These are phyloP conservation scores for Saccharomycopsis synnaedendra DNA, from an alignment of 805 yeast species.

Conservation along the genomic window DNA sequence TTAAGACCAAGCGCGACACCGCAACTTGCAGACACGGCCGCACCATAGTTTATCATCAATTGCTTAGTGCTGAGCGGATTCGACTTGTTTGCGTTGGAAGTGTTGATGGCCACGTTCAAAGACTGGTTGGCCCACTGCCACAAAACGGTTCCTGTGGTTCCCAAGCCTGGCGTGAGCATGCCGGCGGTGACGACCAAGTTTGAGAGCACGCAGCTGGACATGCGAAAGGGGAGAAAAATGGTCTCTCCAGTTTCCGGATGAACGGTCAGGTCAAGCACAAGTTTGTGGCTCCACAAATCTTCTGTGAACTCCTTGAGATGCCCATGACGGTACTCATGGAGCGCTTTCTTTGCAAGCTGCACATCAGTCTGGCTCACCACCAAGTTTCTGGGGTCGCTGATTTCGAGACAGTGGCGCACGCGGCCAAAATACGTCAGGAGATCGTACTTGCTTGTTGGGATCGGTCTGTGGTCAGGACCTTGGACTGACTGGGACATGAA, in stretches of 20 bases:
- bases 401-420: slow-evolving; percentile 86
- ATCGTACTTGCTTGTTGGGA: slow-evolving; percentile 77
- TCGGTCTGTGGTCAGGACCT: slow-evolving; percentile 51
- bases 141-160: slow-evolving; percentile 81
- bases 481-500: slow-evolving; percentile 81
- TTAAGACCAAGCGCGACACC: slow-evolving; percentile 92
- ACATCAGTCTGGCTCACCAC: slow-evolving; percentile 59
- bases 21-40: slow-evolving; percentile 93
- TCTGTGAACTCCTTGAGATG: slow-evolving; percentile 54
- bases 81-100: slow-evolving; percentile 91
- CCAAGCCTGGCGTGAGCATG: slow-evolving; percentile 91
- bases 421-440: slow-evolving; percentile 83
- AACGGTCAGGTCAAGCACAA: slow-evolving; percentile 77
- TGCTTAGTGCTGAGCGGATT: slow-evolving; percentile 79
- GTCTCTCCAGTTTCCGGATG: slow-evolving; percentile 97
- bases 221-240: slow-evolving; percentile 86
- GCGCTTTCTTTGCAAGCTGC: slow-evolving; percentile 46
- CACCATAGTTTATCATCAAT: slow-evolving; percentile 62
- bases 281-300: slow-evolving; percentile 81
- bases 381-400: slow-evolving; percentile 86
- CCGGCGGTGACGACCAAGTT: slow-evolving; percentile 94
- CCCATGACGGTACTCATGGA: slow-evolving; percentile 69
- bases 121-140: slow-evolving; percentile 99
- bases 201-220: slow-evolving; percentile 92
- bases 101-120: slow-evolving; percentile 90